Base-by-base conservation (phyloP, 2,329 filamentous ascomycete species). In the Gremmenia infestans region DNA sequence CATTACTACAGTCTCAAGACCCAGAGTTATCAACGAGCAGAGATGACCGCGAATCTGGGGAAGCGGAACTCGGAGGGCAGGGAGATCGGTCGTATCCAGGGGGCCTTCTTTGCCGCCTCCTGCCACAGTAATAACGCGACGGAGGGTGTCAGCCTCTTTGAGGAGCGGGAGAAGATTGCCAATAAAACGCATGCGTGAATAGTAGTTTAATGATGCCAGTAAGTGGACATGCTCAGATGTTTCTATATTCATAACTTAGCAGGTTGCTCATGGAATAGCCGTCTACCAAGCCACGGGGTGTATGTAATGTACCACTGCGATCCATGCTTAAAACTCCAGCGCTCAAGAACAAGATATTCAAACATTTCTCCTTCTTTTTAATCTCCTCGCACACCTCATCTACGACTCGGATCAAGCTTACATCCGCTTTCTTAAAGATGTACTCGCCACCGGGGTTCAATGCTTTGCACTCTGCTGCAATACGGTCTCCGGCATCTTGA, bases 131-230 rank as follows among this genome's bases (percentile, higher is more conserved):
- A 85, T 74, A 17, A 84, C 78, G 9, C 81, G 78, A 0, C 77
- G 74, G 15, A 62, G 58, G 6, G 80, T 67, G 2, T 68, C 57
- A 0, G 72, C 60, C 0, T 78, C 74, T 36, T 55, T 48, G 1
- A 87, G 71, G 0, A 79, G 73, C 0, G 83, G 82, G 12, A 86
- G 75, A 0, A 87, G 74, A 51, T 82, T 81, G 50, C 73, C 54
- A 14, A 78, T 73, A 63, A 85, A 80, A 42, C 80, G 79, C 51
- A 79, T 72, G 14, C 83, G 82, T 1, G 78, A 73, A 68, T 86
- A 84, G 68, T 80, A 79, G 8, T 72, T 72, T 11, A 85, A 71
- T 5, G 77, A 72, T 22, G 75, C 72, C 35, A 76, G 72, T 19
- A 74, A 70, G 49, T 80, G 74, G 1, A 87, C 70, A 1, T 78